These are phyloP conservation scores for Myriosclerotinia curreyana DNA, from an alignment of 2,329 filamentous ascomycete species.

Conservation along the genomic window DNA sequence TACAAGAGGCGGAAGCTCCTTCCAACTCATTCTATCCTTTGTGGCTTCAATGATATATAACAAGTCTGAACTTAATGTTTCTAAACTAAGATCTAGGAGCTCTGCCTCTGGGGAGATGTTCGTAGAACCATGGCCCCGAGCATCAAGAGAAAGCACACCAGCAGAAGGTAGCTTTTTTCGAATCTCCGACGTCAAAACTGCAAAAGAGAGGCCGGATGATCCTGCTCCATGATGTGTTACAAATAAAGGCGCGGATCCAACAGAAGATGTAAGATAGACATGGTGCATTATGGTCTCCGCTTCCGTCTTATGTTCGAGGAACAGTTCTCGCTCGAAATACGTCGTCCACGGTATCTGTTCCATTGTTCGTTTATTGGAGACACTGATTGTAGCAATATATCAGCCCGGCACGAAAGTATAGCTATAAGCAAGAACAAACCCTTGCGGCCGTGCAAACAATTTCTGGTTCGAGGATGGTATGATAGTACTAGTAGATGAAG, in stretches of 20 bases:
- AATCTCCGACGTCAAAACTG: constrained; percentile 73
- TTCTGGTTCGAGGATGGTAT: constrained; percentile 72
- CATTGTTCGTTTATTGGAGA: constrained; percentile 37
- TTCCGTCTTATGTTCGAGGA: constrained; percentile 53
- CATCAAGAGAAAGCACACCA: constrained; percentile 82
- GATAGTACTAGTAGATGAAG: constrained; percentile 89
- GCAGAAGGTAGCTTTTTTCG: constrained; percentile 72
- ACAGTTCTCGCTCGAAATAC: constrained; percentile 87
- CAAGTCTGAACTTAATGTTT: constrained; percentile 71
- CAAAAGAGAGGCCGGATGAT: constrained; percentile 90
- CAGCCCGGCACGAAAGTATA: constrained; percentile 20
- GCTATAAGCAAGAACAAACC: constrained; percentile 48
- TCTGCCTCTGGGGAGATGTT: constrained; percentile 43
- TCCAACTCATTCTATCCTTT: constrained; percentile 68
- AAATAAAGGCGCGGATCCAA: constrained; percentile 72
- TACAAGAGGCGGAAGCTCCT: constrained; percentile 67
- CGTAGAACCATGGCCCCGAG: constrained; percentile 79
- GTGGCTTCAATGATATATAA: constrained; percentile 66
- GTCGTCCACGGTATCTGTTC: constrained; percentile 66
- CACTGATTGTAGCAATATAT: constrained; percentile 27
- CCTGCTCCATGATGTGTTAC: constrained; percentile 94
- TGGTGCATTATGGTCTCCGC: constrained; percentile 63
- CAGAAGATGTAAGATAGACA: constrained; percentile 81
- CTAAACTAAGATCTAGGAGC: constrained; percentile 65
- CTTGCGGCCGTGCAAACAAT: constrained; percentile 67